Base-by-base conservation (phyloP, 2,329 filamentous ascomycete genomes). In the Hypoxylon sp. region DNA sequence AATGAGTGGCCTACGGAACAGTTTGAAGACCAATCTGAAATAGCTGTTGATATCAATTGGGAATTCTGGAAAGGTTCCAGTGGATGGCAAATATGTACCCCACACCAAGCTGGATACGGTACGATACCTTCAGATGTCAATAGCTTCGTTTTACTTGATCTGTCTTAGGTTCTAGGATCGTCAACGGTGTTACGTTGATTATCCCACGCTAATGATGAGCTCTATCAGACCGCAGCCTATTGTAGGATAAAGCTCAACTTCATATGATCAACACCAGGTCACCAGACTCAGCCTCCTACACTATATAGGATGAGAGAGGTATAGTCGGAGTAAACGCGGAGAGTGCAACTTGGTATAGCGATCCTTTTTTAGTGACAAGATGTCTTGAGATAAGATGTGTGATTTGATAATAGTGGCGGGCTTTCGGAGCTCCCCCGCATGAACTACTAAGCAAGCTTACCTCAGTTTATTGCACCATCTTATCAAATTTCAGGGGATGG, bases 31-130 rank as follows among this genome's bases (percentile, higher is more conserved):
- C 50, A 44, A 31, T 9, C 6, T 9, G 29, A 44, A 44, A 17
- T 22, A 44, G 39, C 39, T 11, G 39, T 22, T 19, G 58, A 64
- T n/a, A n/a, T n/a, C n/a, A 67, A 63, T 50, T 59, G 50, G 59
- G 54, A 61, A 46, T 55, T 63, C 17, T 52, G 33, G 58, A 62
- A 58, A 24, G 19, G n/a, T 56, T 58, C 63, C 17, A 57, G 14
- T 56, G 46, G 47, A 63, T 44, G 17, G 31, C 19, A 19, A 56
- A 58, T 50, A 72, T 72, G 72, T 70, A 75, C 73, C 73, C 74
- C 73, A 73, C 73, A 70, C 35, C 42, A 33, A 70, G 42, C 54
- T 52, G 44, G 63, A 62, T 47, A 52, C 54, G 39, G 26, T 29
- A 51, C 56, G 44, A 19, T 33, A 57, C 47, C 35, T 53, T 22